Percentiles rank a stretch among this genome's conserved stretches.
Evolutionary conservation across 495 filamentous ascomycete genomes (phyloP).

Genomic region (Lasiosphaeria hispida): DNA sequence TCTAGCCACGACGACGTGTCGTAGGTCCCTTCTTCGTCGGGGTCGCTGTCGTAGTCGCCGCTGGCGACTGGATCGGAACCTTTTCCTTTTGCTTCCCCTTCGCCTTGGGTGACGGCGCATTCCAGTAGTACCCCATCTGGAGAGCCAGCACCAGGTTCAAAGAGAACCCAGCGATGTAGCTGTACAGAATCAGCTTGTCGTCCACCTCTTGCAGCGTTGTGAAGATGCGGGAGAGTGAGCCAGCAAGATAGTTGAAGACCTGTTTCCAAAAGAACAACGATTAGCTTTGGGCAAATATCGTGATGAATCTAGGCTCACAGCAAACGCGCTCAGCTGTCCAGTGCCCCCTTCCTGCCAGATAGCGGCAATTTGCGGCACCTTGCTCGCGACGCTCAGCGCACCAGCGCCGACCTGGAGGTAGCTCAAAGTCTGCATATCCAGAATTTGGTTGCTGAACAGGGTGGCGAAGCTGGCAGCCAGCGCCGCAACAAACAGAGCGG

Average conservation of each 20-base stretch:
- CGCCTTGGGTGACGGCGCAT: constrained; percentile 58
- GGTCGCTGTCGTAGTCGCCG: constrained; percentile 35
- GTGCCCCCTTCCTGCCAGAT: constrained; percentile 83
- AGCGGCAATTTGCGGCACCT: constrained; percentile 85
- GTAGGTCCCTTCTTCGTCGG: constrained; percentile 50
- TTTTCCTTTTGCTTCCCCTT: constrained; percentile 47
- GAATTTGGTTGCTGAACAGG: constrained; percentile 64
- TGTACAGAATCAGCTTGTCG: constrained; percentile 90
- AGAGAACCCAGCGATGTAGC: constrained; percentile 82
- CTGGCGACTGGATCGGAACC: constrained; percentile 19
- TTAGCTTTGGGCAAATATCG: not conserved
- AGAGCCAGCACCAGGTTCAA: constrained; percentile 82
- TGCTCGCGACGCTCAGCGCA: constrained; percentile 77
- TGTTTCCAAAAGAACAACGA: constrained; percentile 31
- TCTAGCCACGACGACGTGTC: constrained; percentile 52
- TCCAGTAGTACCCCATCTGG: constrained; percentile 99
- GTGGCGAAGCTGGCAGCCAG: constrained; percentile 65
- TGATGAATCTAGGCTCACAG: constrained; percentile 57
- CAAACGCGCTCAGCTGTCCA: constrained; percentile 93
- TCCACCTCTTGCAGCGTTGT: constrained; percentile 95
- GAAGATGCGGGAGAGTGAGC: constrained; percentile 90
- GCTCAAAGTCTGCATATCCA: constrained; percentile 65
- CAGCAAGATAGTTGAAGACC: constrained; percentile 97
- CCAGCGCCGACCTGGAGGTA: constrained; percentile 85
- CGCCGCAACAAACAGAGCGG: constrained; percentile 72